Evolutionary conservation across 2,329 filamentous ascomycete genomes (phyloP).

Genomic region (Rasamsonia emersonii): DNA sequence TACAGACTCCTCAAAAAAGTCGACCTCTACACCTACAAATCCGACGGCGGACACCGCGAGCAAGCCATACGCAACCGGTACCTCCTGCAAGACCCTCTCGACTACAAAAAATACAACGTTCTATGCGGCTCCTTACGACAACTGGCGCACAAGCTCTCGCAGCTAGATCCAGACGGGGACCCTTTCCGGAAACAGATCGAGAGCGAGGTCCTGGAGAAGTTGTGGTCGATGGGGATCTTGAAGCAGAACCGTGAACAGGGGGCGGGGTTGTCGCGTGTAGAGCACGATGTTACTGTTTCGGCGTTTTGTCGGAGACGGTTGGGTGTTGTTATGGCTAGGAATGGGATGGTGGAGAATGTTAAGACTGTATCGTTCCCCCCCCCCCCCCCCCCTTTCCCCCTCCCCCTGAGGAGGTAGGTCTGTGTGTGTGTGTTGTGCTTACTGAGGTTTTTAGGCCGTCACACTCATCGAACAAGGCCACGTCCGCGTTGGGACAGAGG

Average conservation of each 20-base stretch:
- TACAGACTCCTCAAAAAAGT: conserved; percentile 68
- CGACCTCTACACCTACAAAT: conserved; percentile 91
- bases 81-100: conserved; percentile 79
- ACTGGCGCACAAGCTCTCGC: conserved; percentile 77
- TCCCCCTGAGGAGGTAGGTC: neutral
- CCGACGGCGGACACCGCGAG: conserved; percentile 78
- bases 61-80: conserved; percentile 73
- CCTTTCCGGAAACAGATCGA: conserved; percentile 76
- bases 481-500: conserved; percentile 82
- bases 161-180: conserved; percentile 69
- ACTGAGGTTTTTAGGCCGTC: conserved; percentile 32
- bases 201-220: conserved; percentile 77
- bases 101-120: conserved; percentile 63
- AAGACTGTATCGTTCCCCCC: conserved; percentile 50
- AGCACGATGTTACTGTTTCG: conserved; percentile 79
- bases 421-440: conserved; percentile 1
- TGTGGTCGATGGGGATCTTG: conserved; percentile 85
- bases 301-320: conserved; percentile 77
- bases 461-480: conserved; percentile 93
- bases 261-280: conserved; percentile 60
- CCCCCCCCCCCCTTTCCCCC: conserved; percentile 3
- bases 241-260: conserved; percentile 66
- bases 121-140: conserved; percentile 77
- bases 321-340: conserved; percentile 81
- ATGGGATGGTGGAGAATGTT: conserved; percentile 87